Evolutionary conservation across 176 grass and related monocot species (phyloP), one percentile per base, ranked within the genome.

Genomic region (Bolboschoenus planiculmis): DNA sequence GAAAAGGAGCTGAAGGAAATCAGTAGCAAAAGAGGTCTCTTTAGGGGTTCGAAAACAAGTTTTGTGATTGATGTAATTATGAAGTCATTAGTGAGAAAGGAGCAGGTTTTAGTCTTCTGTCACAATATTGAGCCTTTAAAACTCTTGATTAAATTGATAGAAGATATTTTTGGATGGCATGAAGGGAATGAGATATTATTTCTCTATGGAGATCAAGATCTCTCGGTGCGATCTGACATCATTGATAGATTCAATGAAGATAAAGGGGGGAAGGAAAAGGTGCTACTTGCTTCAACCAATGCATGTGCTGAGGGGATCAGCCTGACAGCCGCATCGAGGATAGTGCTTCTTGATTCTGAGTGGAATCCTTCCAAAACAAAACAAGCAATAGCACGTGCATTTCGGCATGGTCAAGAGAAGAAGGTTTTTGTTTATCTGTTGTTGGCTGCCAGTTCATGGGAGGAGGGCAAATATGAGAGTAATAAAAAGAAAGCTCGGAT

Each of bases 281-380:
- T 94, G 10, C 84, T 97, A 29, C 81, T 97, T 24, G 95, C 95
- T 60, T 97, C 95, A 13, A 97, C 92, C 6, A 97, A 90, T 31
- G 95, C 95, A 1, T 94, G 95, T 75, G 95, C 95, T 4, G 95
- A 97, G 73, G 92, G 95, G 9, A 97, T 97, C 70, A 94, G 87
- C 79, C 86, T 97, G 81, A 97, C 95, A 0, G 95, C 92, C 6
- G 95, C 95, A 18, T 97, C 95, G 0, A 97, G 95, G 21, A 29
- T 94, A 68, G 90, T 97, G 16, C 87, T 97, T 90, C 81, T 97
- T 36, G 95, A 97, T 80, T 97, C 95, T 10, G 95, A 97, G 31
- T 97, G 95, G 95, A 97, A 97, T 77, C 95, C 92, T 72, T 92
- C 95, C 0, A 97, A 94, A 70, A 97, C 95, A 4, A 94, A 85